Base-by-base conservation (phyloP, 177 flowering plant species). In the Vitis hybrid region DNA sequence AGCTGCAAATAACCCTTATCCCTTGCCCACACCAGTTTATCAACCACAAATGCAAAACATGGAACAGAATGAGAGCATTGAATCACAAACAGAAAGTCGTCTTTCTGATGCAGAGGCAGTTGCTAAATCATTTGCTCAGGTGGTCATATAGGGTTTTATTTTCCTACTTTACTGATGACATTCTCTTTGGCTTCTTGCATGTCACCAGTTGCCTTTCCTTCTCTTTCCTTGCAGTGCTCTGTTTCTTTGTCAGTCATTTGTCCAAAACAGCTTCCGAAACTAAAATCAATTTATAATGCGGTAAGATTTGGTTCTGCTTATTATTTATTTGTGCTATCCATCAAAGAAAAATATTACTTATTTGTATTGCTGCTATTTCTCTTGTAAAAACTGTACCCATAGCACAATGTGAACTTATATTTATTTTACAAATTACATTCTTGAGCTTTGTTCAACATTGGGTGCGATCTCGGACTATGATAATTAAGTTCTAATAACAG, bases 1-100 rank as follows among this genome's bases (percentile, higher is more conserved):
- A 64, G 83, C 94, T 75, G 97, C 97, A 16, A 91, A 93, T 76
- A 93, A 91, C 63, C 98, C 98, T 72, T 85, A 88, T 72, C 86
- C 94, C 34, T 76, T 94, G 80, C 89, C 95, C 12, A 91, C 98
- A 16, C 95, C 98, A 59, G 90, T 93, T 20, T 87, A 79, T 80
- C 82, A 81, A 19, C 94, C 93, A 70, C 82, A 78, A 68, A 14
- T 80, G 61, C 83, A 81, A 66, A 87, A 78, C 26, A 3, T 74
- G 64, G 97, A 94, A 29, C 78, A 77, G 74, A 70, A 60, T 72
- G 97, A 90, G 65, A 83, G 72, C 59, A 62, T 62, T 14, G 96
- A 91, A 69, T 73, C 75, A 18, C 82, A 79, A 62, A 45, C 82
- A 45, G 96, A 87, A 73, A 90, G 73, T 78, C 84, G 74, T 69